Evolutionary conservation across 805 yeast genomes (phyloP), one percentile per base, ranked within the genome.

Genomic region (Millerozyma miso): DNA sequence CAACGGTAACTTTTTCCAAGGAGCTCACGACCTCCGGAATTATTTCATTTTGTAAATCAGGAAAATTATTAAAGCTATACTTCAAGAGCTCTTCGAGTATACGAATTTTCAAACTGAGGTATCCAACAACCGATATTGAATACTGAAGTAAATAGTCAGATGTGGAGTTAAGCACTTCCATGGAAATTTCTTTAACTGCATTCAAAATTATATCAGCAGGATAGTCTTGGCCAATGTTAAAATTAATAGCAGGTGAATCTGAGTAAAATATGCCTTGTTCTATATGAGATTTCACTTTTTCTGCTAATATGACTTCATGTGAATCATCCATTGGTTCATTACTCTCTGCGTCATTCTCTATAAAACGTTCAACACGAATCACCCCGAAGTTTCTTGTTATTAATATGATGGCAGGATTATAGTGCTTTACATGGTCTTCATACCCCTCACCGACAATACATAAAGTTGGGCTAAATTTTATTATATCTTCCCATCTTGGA

Each of bases 221-320:
- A 37, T 41, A 51, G 0, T 48, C 59, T 26, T 73, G 80, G 1
- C 58, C 53, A 1, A 59, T 46, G 20, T 73, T 73, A 43, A 80
- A 62, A 6, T 72, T 71, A 3, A 78, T 62, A 12, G 70, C 74
- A 2, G 70, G 35, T 62, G 74, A 55, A 60, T 69, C 62, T 2
- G 79, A 74, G 48, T 79, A 85, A 53, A 82, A 84, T 1, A 90
- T 78, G 0, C 90, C 96, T 61, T 90, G 97, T 50, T 85, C 93
- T 17, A 91, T 77, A 52, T 83, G 90, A 0, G 88, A 77, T 55
- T 82, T 83, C 29, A 86, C 69, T 37, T 81, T 71, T n/a, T 52
- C 50, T 17, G 53, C 59, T 3, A 46, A 51, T 4, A 43, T 42
- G 1, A 51, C 44, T 3, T 50, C 58, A 1, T 50, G 49, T 2